Evolutionary conservation across 768 basidiomycete genomes (phyloP), one percentile per base, ranked within the genome.

Genomic region (Paxillus ammoniavirescens): DNA sequence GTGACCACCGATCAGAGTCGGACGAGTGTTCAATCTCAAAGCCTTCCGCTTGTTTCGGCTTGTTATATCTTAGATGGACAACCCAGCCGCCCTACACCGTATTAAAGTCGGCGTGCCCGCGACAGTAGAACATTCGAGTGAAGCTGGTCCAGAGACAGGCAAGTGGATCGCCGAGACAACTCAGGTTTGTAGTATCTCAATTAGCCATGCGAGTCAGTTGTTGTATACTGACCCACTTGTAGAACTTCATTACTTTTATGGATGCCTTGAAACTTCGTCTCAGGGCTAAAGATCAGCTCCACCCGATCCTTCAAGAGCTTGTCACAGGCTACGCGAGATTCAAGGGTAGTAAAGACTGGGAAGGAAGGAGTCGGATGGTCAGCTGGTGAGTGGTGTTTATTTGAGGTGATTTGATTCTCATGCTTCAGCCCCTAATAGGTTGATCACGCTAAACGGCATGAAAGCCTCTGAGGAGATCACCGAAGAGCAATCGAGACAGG

Each of bases 231-330:
- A 33, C 45, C 21, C 41, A 38, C 42, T n/a, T 53, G 1, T 62
- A 98, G 93, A 89, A 86, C 68, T 99, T 98, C 58, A 98, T 99
- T 60, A 98, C 96, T 0, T 95, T 98, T 60, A 97, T 98, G 92
- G 97, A 99, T 61, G 96, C 94, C 1, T 78, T 98, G 26, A 95
- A 94, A 65, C 77, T 98, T 47, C 85, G 89, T 9, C 74, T 98
- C 61, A 83, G 93, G n/a, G 96, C 97, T 3, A 99, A 98, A 68
- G 97, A 98, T 64, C 93, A 97, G 63, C 77, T 99, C 2, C 95
- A 98, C 68, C 94, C 95, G 0, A 84, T 97, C 55, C 68, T 98
- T 42, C 93, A 96, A 59, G 97, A 96, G 60, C 83, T 99, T n/a
- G 93, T 98, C 60, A 91, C 89, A 2, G 87, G 91, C 6, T 98